phyloP scores from a whole-genome alignment of 768 basidiomycete genomes.

The Naganishia randhawae region DNA sequence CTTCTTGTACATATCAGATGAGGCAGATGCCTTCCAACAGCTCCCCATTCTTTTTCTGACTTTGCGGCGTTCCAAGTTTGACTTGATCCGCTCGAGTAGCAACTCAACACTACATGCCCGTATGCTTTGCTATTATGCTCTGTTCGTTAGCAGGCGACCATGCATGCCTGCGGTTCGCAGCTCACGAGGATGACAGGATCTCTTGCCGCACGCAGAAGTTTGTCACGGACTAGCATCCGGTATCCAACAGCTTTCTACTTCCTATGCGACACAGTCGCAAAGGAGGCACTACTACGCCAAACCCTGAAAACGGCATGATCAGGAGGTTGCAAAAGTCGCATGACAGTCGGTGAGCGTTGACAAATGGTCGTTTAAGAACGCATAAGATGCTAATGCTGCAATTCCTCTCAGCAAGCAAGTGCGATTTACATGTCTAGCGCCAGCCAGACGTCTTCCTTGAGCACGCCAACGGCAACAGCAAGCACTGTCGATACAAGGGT shows the following conservation, averaged over 20 bases:
- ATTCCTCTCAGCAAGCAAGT: constrained; percentile 11
- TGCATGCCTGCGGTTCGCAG: not conserved
- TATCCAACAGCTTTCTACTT: not conserved
- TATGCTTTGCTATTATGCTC: not conserved
- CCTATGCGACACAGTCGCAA: constrained; percentile 9
- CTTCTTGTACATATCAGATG: not conserved
- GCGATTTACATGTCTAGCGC: not conserved
- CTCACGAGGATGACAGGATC: not conserved
- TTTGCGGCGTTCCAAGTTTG: too few relatives aligned
- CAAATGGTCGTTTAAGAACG: too few relatives aligned
- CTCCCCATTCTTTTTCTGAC: not conserved
- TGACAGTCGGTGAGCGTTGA: not conserved
- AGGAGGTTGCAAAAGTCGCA: not conserved
- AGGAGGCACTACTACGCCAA: constrained; percentile 3
- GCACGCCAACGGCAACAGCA: not conserved
- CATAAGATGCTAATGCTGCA: not conserved
- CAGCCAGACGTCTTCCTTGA: not conserved
- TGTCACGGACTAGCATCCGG: constrained; percentile 1
- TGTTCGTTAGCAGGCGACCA: not conserved
- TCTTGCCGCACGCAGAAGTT: not conserved
- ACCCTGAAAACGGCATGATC: not conserved
- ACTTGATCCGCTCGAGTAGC: not conserved
- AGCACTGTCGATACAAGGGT: not conserved
- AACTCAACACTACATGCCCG: too few relatives aligned
- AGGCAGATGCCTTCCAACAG: not conserved